Conservation (phyloP, 768 basidiomycete genomes). For the Mycena maculata region DNA sequence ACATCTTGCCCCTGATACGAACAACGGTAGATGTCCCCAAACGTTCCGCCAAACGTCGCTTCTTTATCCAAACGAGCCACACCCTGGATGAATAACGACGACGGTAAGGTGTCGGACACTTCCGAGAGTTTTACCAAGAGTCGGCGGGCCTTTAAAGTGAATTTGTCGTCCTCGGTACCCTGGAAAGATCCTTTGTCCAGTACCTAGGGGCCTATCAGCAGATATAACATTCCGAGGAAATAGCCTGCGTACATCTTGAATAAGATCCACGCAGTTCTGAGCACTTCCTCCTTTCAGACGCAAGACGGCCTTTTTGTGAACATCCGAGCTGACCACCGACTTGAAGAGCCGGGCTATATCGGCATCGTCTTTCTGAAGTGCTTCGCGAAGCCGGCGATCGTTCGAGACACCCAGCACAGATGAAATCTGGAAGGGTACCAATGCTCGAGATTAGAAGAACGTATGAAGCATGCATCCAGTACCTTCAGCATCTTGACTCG, state of each 20-base stretch:
- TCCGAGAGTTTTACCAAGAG: slow-evolving; percentile 40
- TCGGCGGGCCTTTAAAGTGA: slow-evolving; percentile 38
- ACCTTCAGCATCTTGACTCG: slow-evolving; percentile 36
- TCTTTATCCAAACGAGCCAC: slow-evolving; percentile 37
- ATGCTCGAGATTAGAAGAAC: not conserved
- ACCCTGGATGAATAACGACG: slow-evolving; percentile 40
- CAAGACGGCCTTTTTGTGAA: slow-evolving; percentile 27
- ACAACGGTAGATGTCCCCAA: slow-evolving; percentile 44
- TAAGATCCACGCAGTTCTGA: slow-evolving; percentile 35
- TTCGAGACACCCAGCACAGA: slow-evolving; percentile 30
- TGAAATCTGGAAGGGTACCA: slow-evolving; percentile 24
- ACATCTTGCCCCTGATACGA: slow-evolving; percentile 37
- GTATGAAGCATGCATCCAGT: not conserved
- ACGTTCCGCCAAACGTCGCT: slow-evolving; percentile 42
- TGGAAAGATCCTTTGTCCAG: slow-evolving; percentile 33
- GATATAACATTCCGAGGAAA: not conserved
- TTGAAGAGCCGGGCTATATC: slow-evolving; percentile 30
- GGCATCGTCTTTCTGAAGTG: slow-evolving; percentile 35
- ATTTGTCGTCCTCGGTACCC: slow-evolving; percentile 16
- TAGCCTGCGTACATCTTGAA: slow-evolving; percentile 30
- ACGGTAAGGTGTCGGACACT: slow-evolving; percentile 38
- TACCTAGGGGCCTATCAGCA: slow-evolving; percentile 13
- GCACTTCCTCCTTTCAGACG: slow-evolving; percentile 34
- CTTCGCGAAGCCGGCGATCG: slow-evolving; percentile 28
- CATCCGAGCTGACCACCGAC: slow-evolving; percentile 9